These are phyloP conservation scores for Oryza coarctata DNA, from an alignment of 176 grass and related monocot species.

Conservation along the genomic window DNA sequence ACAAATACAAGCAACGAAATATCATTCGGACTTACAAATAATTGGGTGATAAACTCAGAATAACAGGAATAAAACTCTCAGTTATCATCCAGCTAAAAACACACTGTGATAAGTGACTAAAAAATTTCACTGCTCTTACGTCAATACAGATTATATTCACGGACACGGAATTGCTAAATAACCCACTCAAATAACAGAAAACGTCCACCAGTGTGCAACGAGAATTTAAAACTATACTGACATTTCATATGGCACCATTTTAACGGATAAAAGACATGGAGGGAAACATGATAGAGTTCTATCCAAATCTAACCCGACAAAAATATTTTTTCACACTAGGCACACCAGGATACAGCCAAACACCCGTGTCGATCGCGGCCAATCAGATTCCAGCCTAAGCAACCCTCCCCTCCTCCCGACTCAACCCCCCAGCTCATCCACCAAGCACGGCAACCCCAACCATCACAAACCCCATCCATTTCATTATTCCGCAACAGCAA, in stretches of 20 bases:
- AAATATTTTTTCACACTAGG: not conserved
- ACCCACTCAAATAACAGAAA: not conserved
- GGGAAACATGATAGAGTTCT: not conserved
- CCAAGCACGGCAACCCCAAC: not conserved
- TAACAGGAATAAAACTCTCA: not conserved
- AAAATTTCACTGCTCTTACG: not conserved
- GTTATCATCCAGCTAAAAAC: not conserved
- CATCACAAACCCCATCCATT: not conserved
- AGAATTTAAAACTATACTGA: not conserved
- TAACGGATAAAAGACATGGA: not conserved
- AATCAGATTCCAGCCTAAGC: slow-evolving; percentile 11
- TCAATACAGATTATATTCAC: not conserved
- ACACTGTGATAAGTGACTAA: not conserved
- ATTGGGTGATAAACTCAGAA: not conserved
- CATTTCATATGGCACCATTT: not conserved
- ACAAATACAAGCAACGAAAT: not conserved
- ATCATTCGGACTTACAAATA: not conserved
- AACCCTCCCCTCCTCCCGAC: not conserved
- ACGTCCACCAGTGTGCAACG: not conserved
- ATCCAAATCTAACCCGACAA: not conserved
- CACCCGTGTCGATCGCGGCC: not conserved
- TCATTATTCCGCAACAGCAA: not conserved
- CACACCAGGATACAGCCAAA: not conserved
- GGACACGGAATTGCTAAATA: not conserved
- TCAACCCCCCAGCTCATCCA: not conserved